Evolutionary conservation across 441 rosid species (phyloP), one percentile per base, ranked within the genome.

Genomic region (Brassica hybrid): DNA sequence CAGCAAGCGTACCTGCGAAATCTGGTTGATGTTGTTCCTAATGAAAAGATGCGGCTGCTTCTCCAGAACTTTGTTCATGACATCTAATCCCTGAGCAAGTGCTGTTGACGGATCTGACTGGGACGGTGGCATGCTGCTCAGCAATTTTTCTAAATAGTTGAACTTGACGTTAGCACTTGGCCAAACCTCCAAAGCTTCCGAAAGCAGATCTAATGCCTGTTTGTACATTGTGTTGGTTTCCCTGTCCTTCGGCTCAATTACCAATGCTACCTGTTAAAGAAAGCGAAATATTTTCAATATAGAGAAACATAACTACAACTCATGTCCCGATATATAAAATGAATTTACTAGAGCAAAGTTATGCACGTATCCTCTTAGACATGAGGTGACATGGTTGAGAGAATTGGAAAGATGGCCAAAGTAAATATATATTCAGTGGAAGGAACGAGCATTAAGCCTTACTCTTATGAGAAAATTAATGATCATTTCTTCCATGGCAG

Each of bases 401-500:
- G 21, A 54, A 54, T 17, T 54, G 11, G 59, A 54, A 52, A 52
- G 19, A 52, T 52, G 59, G 7, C 59, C 59, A 54, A 52, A 54
- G 23, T 54, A 54, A 54, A 54, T 54, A 16, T 16, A 17, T 17
- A 11, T 8, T 54, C 59, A 54, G 7, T 16, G 59, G 23, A 7
- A 54, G 59, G 59, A 7, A 54, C 23, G 21, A 56, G 72, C 3
- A 25, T 67, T 73, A 80, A 83, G 73, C 64, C 98, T 90, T 83
- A 96, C 99, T 75, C 98, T 80, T 83, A 96, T 94, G 50, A 96
- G 97, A 83, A 96, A 96, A 83, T 93, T 97, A 84, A 97, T 97
- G 65, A 97, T 93, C 99, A 94, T 97, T 84, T 97, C 99, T 84
- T 97, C 99, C 99, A 97, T 97, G 69, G 99, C 99, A 76, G 98